Conservation (phyloP, 2,329 filamentous ascomycete genomes). For the Cadophora malorum region DNA sequence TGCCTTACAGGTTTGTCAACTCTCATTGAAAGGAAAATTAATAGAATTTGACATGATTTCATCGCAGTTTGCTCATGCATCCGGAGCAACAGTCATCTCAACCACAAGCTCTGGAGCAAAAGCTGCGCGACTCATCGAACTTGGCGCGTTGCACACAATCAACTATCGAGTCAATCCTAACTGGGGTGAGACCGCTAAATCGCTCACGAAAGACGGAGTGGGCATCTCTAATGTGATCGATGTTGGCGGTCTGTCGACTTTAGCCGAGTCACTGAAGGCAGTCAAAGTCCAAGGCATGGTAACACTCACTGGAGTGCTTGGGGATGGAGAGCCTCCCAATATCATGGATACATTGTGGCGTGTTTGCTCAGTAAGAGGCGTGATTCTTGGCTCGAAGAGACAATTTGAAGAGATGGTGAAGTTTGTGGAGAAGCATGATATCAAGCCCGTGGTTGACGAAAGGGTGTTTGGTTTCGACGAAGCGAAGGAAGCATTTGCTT, state of each 20-base stretch:
- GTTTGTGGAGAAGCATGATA: conserved; percentile 48
- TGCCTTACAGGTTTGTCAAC: conserved; percentile 41
- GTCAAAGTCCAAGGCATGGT: conserved; percentile 49
- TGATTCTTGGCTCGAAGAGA: conserved; percentile 51
- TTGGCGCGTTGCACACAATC: conserved; percentile 11
- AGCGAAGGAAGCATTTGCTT: conserved; percentile 52
- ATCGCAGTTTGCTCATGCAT: conserved; percentile 9
- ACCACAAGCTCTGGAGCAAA: conserved; percentile 1
- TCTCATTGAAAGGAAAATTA: background rate
- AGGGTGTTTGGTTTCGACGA: conserved; percentile 51
- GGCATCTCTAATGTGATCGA: conserved; percentile 64
- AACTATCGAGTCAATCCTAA: conserved; percentile 6
- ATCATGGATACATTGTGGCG: conserved; percentile 17
- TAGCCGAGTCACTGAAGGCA: conserved; percentile 61
- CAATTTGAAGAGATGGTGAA: conserved; percentile 55
- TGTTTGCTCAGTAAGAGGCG: conserved; percentile 49
- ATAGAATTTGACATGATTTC: background rate
- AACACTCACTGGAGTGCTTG: conserved; percentile 45
- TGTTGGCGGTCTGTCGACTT: conserved; percentile 59
- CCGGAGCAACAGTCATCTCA: conserved; percentile 15
- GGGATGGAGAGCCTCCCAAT: conserved; percentile 16
- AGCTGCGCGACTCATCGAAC: background rate
- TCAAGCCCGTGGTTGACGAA: conserved; percentile 52
- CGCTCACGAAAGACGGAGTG: background rate
- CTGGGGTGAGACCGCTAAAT: conserved; percentile 14